A percentile compares a stretch with the other conserved stretches of the same genome.
These are phyloP conservation scores for Tricholoma furcatifolium DNA, from an alignment of 768 basidiomycete species.

Conservation along the genomic window DNA sequence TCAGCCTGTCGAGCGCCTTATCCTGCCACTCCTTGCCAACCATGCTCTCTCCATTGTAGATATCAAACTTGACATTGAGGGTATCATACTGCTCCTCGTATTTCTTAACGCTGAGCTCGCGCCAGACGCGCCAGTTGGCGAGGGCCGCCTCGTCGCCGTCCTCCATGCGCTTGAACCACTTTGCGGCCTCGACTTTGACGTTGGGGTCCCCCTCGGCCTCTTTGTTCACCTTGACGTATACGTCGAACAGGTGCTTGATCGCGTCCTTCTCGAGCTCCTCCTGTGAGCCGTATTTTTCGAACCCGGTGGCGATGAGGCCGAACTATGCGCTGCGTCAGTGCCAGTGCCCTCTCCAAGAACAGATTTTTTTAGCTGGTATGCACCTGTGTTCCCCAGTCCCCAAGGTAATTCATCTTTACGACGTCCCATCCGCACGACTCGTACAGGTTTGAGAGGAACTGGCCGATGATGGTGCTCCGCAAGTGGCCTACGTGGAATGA, in stretches of 20 bases:
- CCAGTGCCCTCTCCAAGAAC: too few relatives aligned
- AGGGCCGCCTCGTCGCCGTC: slow-evolving; percentile 86
- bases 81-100: slow-evolving; percentile 87
- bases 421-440: slow-evolving; percentile 93
- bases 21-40: slow-evolving; percentile 75
- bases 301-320: slow-evolving; percentile 86
- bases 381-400: slow-evolving; percentile 98
- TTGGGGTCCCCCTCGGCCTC: slow-evolving; percentile 72
- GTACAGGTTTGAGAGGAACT: slow-evolving; percentile 89
- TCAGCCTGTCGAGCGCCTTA: slow-evolving; percentile 63
- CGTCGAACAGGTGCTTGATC: slow-evolving; percentile 91
- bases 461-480: slow-evolving; percentile 98
- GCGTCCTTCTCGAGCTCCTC: slow-evolving; percentile 83
- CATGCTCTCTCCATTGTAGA: slow-evolving; percentile 88
- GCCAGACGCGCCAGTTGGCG: slow-evolving; percentile 90
- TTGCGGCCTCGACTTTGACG: slow-evolving; percentile 75
- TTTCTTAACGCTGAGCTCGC: slow-evolving; percentile 85
- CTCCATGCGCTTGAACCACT: slow-evolving; percentile 95
- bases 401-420: slow-evolving; percentile 89
- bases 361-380: too few relatives aligned
- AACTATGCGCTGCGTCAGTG: too few relatives aligned
- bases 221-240: slow-evolving; percentile 93
- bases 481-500: slow-evolving; percentile 97
- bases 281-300: slow-evolving; percentile 86
- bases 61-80: slow-evolving; percentile 88